Conservation (phyloP, 495 filamentous ascomycete genomes). For the Venustampulla echinocandica region DNA sequence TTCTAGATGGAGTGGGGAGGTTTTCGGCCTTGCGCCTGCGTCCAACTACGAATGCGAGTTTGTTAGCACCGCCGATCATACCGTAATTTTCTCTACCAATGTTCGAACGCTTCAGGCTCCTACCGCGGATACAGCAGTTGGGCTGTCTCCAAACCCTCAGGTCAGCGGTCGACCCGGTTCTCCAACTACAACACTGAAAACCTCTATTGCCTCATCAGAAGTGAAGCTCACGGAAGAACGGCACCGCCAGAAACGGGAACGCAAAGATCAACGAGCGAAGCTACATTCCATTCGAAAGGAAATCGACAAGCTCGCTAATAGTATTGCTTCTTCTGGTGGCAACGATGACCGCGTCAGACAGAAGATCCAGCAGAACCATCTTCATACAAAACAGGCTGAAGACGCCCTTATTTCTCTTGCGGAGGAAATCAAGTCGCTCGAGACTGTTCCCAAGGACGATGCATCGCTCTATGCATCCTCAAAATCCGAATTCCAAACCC, state of each 20-base stretch:
- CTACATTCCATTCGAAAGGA: slow-evolving; percentile 67
- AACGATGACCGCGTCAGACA: slow-evolving; percentile 78
- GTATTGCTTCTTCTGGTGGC: slow-evolving; percentile 62
- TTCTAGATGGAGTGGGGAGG: slow-evolving; percentile 66
- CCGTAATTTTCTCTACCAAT: slow-evolving; percentile 67
- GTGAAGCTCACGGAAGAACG: slow-evolving; percentile 69
- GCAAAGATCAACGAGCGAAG: slow-evolving; percentile 70
- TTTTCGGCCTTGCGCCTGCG: slow-evolving; percentile 78
- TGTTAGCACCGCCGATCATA: slow-evolving; percentile 61
- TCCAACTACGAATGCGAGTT: slow-evolving; percentile 84
- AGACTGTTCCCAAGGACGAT: slow-evolving; percentile 58
- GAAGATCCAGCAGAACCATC: slow-evolving; percentile 65
- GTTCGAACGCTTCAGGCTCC: slow-evolving; percentile 70
- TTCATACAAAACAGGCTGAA: slow-evolving; percentile 75
- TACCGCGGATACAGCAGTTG: slow-evolving; percentile 49
- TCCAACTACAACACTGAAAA: slow-evolving; percentile 81
- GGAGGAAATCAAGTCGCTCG: slow-evolving; percentile 56
- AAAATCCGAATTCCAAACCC: slow-evolving; percentile 22
- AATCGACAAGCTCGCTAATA: slow-evolving; percentile 61
- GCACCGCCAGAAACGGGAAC: slow-evolving; percentile 60
- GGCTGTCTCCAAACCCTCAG: slow-evolving; percentile 28
- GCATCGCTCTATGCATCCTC: slow-evolving; percentile 14
- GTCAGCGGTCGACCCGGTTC: slow-evolving; percentile 69
- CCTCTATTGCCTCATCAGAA: slow-evolving; percentile 75
- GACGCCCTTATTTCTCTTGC: slow-evolving; percentile 57